phyloP scores from a whole-genome alignment of 2,329 filamentous ascomycete species.

The Pseudogymnoascus sp. region DNA sequence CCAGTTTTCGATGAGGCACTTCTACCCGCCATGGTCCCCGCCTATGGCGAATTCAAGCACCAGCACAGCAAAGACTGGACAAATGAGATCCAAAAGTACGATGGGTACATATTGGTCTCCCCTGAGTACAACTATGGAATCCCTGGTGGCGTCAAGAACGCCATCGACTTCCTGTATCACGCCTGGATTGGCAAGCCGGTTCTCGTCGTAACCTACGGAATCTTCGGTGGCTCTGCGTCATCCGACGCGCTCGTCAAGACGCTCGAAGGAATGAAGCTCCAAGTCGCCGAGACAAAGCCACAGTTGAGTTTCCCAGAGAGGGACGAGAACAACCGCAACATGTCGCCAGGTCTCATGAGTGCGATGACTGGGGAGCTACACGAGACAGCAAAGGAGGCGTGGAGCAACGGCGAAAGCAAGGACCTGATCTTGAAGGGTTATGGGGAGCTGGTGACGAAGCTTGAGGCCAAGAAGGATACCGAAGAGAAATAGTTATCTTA shows the following conservation, averaged over 20 bases:
- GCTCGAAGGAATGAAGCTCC: constrained; percentile 27
- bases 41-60: constrained; percentile 31
- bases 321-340: constrained; percentile 9
- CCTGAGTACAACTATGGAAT: constrained; percentile 52
- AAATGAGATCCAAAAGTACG: constrained; percentile 35
- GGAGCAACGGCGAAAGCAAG: neutral
- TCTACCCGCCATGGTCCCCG: constrained; percentile 34
- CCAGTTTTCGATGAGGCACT: constrained; percentile 40
- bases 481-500: neutral
- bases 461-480: neutral
- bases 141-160: constrained; percentile 51
- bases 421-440: constrained; percentile 1
- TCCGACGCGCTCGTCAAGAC: constrained; percentile 25
- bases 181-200: constrained; percentile 51
- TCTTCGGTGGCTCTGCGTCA: constrained; percentile 33
- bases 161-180: constrained; percentile 53
- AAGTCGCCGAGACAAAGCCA: constrained; percentile 28
- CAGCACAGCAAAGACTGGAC: constrained; percentile 41
- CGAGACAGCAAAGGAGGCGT: neutral
- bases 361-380: neutral
- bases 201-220: constrained; percentile 48
- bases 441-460: neutral
- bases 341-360: constrained; percentile 1
- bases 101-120: constrained; percentile 44
- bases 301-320: constrained; percentile 25